Percentiles rank a stretch among this genome's conserved stretches.
These are phyloP conservation scores for Ceratocystis albifundus DNA, from an alignment of 2,329 filamentous ascomycete genomes.

Conservation along the genomic window DNA sequence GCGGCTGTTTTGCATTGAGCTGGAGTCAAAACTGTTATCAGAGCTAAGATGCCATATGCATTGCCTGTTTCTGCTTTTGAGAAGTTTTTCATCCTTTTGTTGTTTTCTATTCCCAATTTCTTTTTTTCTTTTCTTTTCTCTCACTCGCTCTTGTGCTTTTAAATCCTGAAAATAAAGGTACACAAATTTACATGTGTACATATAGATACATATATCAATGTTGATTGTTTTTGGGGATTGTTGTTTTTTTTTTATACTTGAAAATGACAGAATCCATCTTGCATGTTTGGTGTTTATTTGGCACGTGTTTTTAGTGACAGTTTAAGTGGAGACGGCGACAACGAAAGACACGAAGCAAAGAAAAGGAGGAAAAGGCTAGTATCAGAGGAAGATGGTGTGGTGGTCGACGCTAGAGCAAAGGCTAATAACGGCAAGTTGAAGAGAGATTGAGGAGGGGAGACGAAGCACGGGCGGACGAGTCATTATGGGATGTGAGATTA, in stretches of 20 bases:
- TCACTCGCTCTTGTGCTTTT: background rate
- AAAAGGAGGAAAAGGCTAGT: background rate
- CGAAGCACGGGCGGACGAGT: background rate
- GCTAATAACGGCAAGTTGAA: background rate
- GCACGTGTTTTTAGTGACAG: slow-evolving; percentile 7
- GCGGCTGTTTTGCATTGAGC: slow-evolving; percentile 4
- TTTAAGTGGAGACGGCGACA: slow-evolving; percentile 5
- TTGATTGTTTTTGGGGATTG: background rate
- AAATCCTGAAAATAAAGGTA: background rate
- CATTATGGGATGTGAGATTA: background rate
- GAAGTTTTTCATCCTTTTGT: background rate
- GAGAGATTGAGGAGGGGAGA: background rate
- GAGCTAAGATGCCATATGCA: slow-evolving; percentile 1
- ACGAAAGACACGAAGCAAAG: background rate
- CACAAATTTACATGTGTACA: background rate
- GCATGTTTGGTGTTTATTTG: background rate
- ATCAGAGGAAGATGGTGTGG: background rate
- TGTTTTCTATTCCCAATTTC: background rate
- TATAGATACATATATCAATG: slow-evolving; percentile 10
- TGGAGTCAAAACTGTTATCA: slow-evolving; percentile 15
- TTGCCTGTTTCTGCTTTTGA: slow-evolving; percentile 5
- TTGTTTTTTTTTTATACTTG: background rate
- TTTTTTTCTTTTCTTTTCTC: too few species aligned
- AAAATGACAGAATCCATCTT: background rate
- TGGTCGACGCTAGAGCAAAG: slow-evolving; percentile 2